Conservation (phyloP, 345 rosid species). For the Camelina neglecta region DNA sequence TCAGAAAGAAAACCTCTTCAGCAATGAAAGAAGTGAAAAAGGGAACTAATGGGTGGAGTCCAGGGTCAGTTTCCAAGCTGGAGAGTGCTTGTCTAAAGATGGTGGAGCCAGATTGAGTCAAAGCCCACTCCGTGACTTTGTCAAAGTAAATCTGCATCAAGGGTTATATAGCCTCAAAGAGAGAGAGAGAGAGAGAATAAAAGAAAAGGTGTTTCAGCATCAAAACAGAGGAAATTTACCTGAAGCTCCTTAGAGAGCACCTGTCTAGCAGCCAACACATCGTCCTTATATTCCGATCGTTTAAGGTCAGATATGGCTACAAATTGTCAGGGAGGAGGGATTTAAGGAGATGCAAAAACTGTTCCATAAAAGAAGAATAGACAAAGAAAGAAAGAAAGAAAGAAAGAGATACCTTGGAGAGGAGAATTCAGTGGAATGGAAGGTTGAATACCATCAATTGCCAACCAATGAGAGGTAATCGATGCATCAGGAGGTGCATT, state of each 20-base stretch:
- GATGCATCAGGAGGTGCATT: constrained; percentile 65
- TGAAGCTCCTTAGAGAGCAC: constrained; percentile 81
- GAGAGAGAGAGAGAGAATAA: background rate
- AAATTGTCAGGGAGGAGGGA: constrained; percentile 1
- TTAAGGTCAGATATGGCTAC: constrained; percentile 61
- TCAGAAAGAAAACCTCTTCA: constrained; percentile 60
- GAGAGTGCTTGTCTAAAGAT: constrained; percentile 70
- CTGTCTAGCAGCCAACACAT: constrained; percentile 63
- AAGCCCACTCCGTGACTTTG: constrained; percentile 60
- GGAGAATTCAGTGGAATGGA: constrained; percentile 74
- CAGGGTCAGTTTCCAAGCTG: constrained; percentile 76
- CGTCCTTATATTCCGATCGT: constrained; percentile 72
- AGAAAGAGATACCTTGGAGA: constrained; percentile 54
- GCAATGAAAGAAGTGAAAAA: constrained; percentile 68
- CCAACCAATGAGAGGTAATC: constrained; percentile 73
- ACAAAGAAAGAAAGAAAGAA: background rate
- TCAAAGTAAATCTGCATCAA: constrained; percentile 70
- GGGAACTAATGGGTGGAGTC: constrained; percentile 81
- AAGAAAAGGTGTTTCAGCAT: background rate
- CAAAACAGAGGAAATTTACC: constrained; percentile 44
- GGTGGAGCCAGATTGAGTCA: constrained; percentile 52
- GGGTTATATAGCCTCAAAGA: background rate
- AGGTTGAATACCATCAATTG: constrained; percentile 92
- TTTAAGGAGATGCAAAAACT: constrained; percentile 14
- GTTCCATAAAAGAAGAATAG: background rate